Evolutionary conservation across 2,329 filamentous ascomycete species (phyloP).

Genomic region (Lasiodiplodia sp.): DNA sequence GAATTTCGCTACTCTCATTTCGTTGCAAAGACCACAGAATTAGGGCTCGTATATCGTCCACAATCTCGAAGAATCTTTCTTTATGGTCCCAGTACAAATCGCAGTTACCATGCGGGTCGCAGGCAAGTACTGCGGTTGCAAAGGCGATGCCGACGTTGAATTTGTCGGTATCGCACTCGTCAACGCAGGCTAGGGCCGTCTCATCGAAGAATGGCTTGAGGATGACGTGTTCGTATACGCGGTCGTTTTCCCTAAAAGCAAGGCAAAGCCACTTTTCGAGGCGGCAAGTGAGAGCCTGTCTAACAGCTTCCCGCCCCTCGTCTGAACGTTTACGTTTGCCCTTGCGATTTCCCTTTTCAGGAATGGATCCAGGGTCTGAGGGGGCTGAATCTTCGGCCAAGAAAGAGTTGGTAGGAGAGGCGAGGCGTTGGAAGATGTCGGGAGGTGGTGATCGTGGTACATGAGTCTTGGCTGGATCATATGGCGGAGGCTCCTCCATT

Average conservation of each 20-base stretch:
- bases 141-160: constrained; percentile 14
- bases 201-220: constrained; percentile 14
- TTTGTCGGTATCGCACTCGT: neutral
- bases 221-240: constrained; percentile 5
- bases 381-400: neutral
- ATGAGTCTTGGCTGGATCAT: neutral
- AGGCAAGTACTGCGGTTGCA: constrained; percentile 15
- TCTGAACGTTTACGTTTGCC: constrained; percentile 12
- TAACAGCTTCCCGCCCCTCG: neutral
- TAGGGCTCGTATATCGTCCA: constrained; percentile 5
- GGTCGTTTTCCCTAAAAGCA: constrained; percentile 8
- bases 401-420: neutral
- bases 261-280: constrained; percentile 9
- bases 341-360: neutral
- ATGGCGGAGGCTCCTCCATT: neutral
- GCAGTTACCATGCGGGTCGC: neutral
- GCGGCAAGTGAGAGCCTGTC: neutral
- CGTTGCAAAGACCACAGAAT: constrained; percentile 1
- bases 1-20: neutral
- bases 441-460: neutral
- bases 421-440: neutral
- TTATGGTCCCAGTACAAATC: neutral
- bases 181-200: constrained; percentile 4
- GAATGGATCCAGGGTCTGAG: neutral
- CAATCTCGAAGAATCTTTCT: neutral